Evolutionary conservation across 2,329 filamentous ascomycete genomes (phyloP).

Genomic region (Onygenales sp.): DNA sequence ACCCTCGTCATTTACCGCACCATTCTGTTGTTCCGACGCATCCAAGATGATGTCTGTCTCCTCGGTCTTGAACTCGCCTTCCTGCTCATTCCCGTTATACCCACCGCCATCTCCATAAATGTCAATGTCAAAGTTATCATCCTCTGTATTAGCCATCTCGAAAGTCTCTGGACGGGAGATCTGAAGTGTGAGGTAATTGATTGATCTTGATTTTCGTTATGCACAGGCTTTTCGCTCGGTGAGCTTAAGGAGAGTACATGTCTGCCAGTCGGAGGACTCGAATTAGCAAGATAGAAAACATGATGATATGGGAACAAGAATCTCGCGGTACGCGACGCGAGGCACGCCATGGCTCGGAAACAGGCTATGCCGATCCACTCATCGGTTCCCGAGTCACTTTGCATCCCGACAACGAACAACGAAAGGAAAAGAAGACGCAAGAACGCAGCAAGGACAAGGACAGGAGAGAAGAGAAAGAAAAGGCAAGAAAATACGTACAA

Average conservation of each 20-base stretch:
- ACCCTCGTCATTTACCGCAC: conserved; percentile 11
- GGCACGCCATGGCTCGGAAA: too few relatives aligned
- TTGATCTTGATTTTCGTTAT: conserved; percentile 27
- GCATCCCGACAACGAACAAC: not conserved
- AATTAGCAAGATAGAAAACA: conserved; percentile 29
- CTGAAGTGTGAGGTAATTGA: conserved; percentile 15
- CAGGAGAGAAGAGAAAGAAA: conserved; percentile 6
- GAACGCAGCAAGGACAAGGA: conserved; percentile 1
- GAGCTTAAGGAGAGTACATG: conserved; percentile 32
- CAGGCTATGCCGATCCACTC: not conserved
- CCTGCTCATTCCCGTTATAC: conserved; percentile 38
- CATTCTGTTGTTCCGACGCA: conserved; percentile 24
- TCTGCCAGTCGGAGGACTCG: conserved; percentile 26
- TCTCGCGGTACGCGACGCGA: not conserved
- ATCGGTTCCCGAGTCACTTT: not conserved
- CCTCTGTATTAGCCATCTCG: conserved; percentile 44
- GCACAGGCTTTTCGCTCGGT: conserved; percentile 28
- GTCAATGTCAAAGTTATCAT: conserved; percentile 63
- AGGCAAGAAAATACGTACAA: conserved; percentile 16
- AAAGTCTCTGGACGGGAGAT: conserved; percentile 8
- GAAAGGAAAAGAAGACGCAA: not conserved
- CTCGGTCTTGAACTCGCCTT: conserved; percentile 33
- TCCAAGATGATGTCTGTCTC: conserved; percentile 31
- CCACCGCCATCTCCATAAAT: conserved; percentile 55
- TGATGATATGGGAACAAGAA: not conserved